phyloP scores from a whole-genome alignment of 495 filamentous ascomycete genomes.

The Elasticomyces elasticus region DNA sequence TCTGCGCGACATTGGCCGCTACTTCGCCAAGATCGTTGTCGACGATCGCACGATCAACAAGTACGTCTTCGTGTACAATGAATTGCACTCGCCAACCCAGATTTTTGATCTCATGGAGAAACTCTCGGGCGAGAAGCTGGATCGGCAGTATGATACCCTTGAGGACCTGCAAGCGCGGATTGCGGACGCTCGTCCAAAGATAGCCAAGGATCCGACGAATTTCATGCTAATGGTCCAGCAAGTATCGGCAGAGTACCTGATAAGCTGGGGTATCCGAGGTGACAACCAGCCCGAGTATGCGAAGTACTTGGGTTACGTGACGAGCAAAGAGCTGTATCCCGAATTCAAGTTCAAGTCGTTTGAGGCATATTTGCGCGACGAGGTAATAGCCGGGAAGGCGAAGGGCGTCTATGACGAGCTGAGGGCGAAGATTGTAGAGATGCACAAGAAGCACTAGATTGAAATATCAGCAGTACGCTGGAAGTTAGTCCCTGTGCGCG shows the following conservation, averaged over 20 bases:
- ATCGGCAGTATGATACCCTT: constrained; percentile 39
- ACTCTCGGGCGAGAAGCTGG: constrained; percentile 44
- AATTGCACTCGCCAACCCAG: constrained; percentile 41
- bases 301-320: constrained; percentile 49
- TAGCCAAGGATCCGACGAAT: constrained; percentile 37
- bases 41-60: constrained; percentile 51
- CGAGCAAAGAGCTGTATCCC: constrained; percentile 48
- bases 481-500: too few relatives aligned
- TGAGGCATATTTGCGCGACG: neutral
- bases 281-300: constrained; percentile 50
- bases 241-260: constrained; percentile 40
- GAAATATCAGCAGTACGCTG: too few relatives aligned
- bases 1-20: constrained; percentile 46
- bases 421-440: neutral
- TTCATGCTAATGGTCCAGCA: constrained; percentile 38
- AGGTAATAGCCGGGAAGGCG: constrained; percentile 2
- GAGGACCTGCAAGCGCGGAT: constrained; percentile 18
- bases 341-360: constrained; percentile 23
- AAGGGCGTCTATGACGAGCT: neutral
- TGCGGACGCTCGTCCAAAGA: constrained; percentile 37
- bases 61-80: constrained; percentile 45
- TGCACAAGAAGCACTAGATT: neutral
- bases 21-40: constrained; percentile 44
- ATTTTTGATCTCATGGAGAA: constrained; percentile 43
- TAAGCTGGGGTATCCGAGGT: constrained; percentile 44